These are phyloP conservation scores for Panus rudis DNA, from an alignment of 768 basidiomycete genomes.

Conservation along the genomic window DNA sequence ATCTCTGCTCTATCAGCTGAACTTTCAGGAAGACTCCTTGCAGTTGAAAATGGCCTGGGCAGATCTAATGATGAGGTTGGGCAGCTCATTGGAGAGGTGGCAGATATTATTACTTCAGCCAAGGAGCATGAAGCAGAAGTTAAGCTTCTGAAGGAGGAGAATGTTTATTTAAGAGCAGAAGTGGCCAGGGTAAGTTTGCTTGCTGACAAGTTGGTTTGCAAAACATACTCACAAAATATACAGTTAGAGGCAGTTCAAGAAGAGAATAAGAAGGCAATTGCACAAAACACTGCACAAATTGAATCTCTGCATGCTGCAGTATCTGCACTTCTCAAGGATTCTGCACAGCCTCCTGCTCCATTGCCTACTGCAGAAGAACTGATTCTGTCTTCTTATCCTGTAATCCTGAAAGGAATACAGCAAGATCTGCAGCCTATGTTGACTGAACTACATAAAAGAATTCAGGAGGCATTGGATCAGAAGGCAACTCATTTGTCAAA, in stretches of 20 bases:
- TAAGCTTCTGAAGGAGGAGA: conserved; percentile 12
- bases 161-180: conserved; percentile 9
- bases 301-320: conserved; percentile 17
- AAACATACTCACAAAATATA: neutral
- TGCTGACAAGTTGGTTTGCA: neutral
- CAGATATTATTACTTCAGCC: neutral
- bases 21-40: neutral
- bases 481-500: conserved; percentile 12
- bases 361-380: conserved; percentile 10
- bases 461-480: conserved; percentile 13
- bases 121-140: conserved; percentile 3
- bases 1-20: neutral
- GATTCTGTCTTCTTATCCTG: conserved; percentile 11
- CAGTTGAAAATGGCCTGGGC: conserved; percentile 1
- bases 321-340: conserved; percentile 7
- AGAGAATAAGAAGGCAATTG: conserved; percentile 4
- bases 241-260: conserved; percentile 12
- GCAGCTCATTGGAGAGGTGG: conserved; percentile 7
- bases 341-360: conserved; percentile 7
- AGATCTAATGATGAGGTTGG: conserved; percentile 2
- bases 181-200: conserved; percentile 16
- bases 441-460: conserved; percentile 6
- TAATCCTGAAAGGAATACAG: conserved; percentile 11
- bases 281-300: conserved; percentile 8
- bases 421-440: conserved; percentile 15